phyloP scores from a whole-genome alignment of 805 yeast species.

The Ogataea pilisensis region DNA sequence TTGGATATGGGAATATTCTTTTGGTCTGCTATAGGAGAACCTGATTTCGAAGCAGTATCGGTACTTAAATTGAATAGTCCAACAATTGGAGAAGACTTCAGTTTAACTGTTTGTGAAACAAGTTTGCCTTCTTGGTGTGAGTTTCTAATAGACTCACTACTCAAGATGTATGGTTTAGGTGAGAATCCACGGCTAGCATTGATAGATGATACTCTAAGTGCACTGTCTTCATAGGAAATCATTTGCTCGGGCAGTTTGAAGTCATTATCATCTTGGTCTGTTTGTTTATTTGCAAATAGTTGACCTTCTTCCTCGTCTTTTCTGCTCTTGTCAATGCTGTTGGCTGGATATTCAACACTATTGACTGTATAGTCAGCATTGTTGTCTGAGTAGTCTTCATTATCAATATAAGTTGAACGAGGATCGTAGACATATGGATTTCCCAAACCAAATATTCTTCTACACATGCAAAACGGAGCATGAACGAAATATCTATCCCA shows the following conservation, averaged over 20 bases:
- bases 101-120: conserved; percentile 16
- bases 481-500: conserved; percentile 37
- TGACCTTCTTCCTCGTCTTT: too few species aligned
- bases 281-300: too few species aligned
- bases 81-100: conserved; percentile 9
- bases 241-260: background rate
- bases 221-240: background rate
- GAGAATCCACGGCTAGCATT: background rate
- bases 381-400: background rate
- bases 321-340: too few species aligned
- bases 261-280: background rate
- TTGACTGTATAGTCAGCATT: background rate
- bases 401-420: too few species aligned
- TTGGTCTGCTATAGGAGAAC: background rate
- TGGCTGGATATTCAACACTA: too few species aligned
- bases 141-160: conserved; percentile 16
- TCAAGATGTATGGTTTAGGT: conserved; percentile 20
- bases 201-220: background rate
- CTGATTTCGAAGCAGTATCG: conserved; percentile 2
- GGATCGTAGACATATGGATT: background rate
- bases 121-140: conserved; percentile 16
- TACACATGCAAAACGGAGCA: conserved; percentile 30
- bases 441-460: conserved; percentile 10
- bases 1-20: background rate
- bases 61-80: conserved; percentile 9